phyloP scores from a whole-genome alignment of 371 early-diverging fungal species.

The Mortierella sp. region DNA sequence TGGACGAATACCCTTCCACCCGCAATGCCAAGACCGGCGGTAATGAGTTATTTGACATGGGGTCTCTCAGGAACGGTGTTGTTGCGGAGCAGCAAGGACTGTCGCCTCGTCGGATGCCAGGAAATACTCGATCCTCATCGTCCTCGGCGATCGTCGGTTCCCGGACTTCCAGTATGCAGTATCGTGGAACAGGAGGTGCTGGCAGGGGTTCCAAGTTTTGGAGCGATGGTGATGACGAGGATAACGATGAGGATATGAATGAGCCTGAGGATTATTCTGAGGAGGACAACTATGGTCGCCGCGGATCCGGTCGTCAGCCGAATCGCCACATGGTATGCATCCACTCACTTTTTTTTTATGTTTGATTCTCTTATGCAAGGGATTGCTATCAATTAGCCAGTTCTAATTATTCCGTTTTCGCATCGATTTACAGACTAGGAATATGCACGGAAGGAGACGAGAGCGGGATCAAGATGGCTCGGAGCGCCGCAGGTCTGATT shows the following conservation, averaged over 20 bases:
- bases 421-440: background rate
- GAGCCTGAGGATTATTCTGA: constrained; percentile 7
- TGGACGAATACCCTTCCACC: background rate
- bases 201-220: constrained; percentile 13
- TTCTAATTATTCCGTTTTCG: background rate
- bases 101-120: background rate
- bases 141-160: background rate
- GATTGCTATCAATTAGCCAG: background rate
- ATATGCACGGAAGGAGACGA: background rate
- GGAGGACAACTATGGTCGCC: background rate
- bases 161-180: background rate
- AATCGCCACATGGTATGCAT: background rate
- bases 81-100: background rate
- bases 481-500: background rate
- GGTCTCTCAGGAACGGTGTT: constrained; percentile 16
- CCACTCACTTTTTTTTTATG: background rate
- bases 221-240: constrained; percentile 24
- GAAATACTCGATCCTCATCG: background rate
- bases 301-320: background rate
- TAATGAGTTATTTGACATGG: constrained; percentile 28
- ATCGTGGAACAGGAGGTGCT: background rate
- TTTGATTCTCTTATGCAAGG: background rate
- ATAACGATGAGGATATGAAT: constrained; percentile 4
- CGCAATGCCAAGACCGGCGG: background rate
- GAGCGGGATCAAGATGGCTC: background rate